Base-by-base conservation (phyloP, 176 grass and related monocot genomes). In the Eleusine coracana region DNA sequence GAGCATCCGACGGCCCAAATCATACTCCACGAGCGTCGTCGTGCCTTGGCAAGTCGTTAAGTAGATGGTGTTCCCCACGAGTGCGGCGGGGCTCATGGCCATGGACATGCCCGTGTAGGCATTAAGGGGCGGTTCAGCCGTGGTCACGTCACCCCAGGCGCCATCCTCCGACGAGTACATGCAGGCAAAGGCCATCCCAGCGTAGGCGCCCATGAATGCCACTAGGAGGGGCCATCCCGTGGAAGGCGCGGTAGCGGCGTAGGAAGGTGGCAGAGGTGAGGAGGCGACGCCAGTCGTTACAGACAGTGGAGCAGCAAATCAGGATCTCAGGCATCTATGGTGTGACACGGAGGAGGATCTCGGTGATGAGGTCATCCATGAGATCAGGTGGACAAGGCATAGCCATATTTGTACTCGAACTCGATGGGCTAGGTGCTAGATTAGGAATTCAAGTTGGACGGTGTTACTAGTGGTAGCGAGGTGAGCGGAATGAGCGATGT, bases 151-250 rank as follows among this genome's bases (percentile, higher is more conserved):
- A 55, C 75, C 39, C 75, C 75, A 79, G 42, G 54, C 66, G 4
- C 41, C 54, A 29, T 54, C 5, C 55, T 85, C 83, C 20, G 83
- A 85, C 0, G 75, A 79, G 67, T 79, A 85, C 75, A 77, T 69
- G 54, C 9, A 63, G 55, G 55, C 75, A 41, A 10, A 27, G 41
- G 67, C 51, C 21, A 7, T 5, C 44, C 42, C 55, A 0, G 14
- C 31, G 31, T 34, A 34, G 31, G 31, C 31, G 2, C 44, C 67
- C 10, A 79, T 6, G 75, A 64, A 63, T 0, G 16, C 75, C 20
- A 85, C 83, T 6, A 48, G 67, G 83, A 78, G 44, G 44, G 44
- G 44, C 44, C 1, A 2, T 20, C 38, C 63, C 11, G 63, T 76
- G 73, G 73, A 84, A 76, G 23, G 38, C 49, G 73, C 73, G 27